Percentiles rank a stretch among this genome's conserved stretches.
phyloP scores from a whole-genome alignment of 352 stramenopile species.

The Globisporangium cylindrosporum region DNA sequence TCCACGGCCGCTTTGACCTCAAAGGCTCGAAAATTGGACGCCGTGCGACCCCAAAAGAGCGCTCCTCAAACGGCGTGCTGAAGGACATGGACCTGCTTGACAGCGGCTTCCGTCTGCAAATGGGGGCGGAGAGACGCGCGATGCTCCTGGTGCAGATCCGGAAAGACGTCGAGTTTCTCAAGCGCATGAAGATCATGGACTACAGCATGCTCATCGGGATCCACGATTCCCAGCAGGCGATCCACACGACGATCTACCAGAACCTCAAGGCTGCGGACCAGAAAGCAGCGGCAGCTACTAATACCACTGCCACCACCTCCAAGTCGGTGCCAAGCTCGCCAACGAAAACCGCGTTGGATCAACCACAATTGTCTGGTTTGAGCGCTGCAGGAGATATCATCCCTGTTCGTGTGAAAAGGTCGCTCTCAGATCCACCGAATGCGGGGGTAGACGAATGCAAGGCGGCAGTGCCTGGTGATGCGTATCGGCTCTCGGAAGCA shows the following conservation, averaged over 20 bases:
- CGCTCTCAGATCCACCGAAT: constrained; percentile 24
- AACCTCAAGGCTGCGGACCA: constrained; percentile 19
- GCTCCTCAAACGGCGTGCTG: constrained; percentile 59
- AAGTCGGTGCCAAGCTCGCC: constrained; percentile 49
- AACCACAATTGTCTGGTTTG: background rate
- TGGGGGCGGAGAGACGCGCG: constrained; percentile 63
- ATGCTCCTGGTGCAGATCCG: constrained; percentile 87
- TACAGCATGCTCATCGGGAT: constrained; percentile 92
- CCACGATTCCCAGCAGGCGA: constrained; percentile 70
- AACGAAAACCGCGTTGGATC: constrained; percentile 10
- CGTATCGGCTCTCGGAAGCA: background rate
- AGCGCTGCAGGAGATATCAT: background rate
- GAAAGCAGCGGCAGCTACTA: constrained; percentile 1
- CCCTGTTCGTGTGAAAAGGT: constrained; percentile 25
- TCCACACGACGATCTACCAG: constrained; percentile 53
- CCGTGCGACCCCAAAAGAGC: constrained; percentile 57
- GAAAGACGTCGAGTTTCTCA: constrained; percentile 89
- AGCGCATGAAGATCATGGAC: constrained; percentile 94
- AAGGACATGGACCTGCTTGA: constrained; percentile 93
- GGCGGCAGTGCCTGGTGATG: background rate
- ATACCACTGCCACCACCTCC: constrained; percentile 13
- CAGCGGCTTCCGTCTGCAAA: constrained; percentile 80
- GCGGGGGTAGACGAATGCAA: background rate
- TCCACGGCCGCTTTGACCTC: constrained; percentile 90
- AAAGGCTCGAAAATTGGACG: constrained; percentile 90